phyloP scores from a whole-genome alignment of 1,284 basidiomycete genomes.

The Puccinia sorghi region DNA sequence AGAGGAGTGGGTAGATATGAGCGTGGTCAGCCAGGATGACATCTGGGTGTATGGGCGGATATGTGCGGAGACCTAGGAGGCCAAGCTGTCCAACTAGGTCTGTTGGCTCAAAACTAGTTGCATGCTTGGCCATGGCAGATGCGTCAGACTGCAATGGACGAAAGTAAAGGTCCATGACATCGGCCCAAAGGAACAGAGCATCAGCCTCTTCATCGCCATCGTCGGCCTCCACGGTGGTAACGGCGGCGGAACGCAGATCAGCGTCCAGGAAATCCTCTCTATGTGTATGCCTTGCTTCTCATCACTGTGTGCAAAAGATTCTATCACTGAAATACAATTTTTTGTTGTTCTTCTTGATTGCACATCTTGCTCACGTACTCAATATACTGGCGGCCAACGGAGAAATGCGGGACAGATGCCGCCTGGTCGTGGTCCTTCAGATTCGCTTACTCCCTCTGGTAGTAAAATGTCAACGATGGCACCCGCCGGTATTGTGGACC shows the following conservation, averaged over 20 bases:
- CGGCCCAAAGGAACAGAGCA: slow-evolving; percentile 66
- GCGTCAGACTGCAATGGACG: slow-evolving; percentile 73
- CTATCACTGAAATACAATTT: no score
- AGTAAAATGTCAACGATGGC: slow-evolving; percentile 40
- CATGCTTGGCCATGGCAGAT: slow-evolving; percentile 70
- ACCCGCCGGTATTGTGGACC: slow-evolving; percentile 19
- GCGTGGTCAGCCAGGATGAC: slow-evolving; percentile 67
- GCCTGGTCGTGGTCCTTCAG: slow-evolving; percentile 30
- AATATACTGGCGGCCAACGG: slow-evolving; percentile 40
- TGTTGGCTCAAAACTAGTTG: slow-evolving; percentile 79
- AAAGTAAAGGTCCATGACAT: slow-evolving; percentile 69
- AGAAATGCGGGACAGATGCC: slow-evolving; percentile 28
- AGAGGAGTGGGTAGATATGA: slow-evolving; percentile 70
- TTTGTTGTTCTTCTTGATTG: no score
- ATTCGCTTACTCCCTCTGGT: slow-evolving; percentile 31
- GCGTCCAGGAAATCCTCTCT: slow-evolving; percentile 77
- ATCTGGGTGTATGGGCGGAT: slow-evolving; percentile 79
- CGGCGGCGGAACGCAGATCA: slow-evolving; percentile 82
- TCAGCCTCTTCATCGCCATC: slow-evolving; percentile 83
- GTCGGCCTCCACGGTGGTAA: slow-evolving; percentile 86
- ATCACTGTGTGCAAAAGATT: no score
- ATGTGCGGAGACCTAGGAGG: slow-evolving; percentile 66
- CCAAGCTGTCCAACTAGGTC: slow-evolving; percentile 72
- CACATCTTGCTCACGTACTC: slow-evolving; percentile 19
- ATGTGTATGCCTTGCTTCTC: slow-evolving; percentile 60